phyloP scores from a whole-genome alignment of 2,329 filamentous ascomycete species.

The Ceratocystis lukuohia region DNA sequence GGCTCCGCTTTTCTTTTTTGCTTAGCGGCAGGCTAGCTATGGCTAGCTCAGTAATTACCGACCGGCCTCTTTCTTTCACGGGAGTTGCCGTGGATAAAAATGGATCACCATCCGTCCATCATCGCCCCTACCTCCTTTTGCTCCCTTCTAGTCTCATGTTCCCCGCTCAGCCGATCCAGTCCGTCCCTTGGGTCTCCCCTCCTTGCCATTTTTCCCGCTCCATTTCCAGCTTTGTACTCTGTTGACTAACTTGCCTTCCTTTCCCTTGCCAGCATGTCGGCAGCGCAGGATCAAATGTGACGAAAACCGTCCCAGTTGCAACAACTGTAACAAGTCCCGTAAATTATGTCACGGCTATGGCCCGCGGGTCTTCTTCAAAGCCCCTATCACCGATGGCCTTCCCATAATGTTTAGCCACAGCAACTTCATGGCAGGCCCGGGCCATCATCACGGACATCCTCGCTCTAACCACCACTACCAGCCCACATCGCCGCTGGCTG shows the following conservation, averaged over 20 bases:
- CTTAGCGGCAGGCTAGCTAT: background rate
- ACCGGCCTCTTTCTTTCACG: background rate
- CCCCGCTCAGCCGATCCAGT: too few species aligned
- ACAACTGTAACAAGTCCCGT: conserved; percentile 78
- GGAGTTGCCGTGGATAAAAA: background rate
- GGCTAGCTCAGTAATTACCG: too few species aligned
- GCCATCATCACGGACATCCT: conserved; percentile 26
- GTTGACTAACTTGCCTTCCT: background rate
- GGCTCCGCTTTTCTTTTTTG: background rate
- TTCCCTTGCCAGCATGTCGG: conserved; percentile 54
- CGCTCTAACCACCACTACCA: conserved; percentile 34
- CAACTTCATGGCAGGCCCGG: background rate
- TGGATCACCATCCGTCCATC: too few species aligned
- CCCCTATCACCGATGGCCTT: conserved; percentile 37
- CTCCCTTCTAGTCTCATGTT: too few species aligned
- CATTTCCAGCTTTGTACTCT: background rate
- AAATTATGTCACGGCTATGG: conserved; percentile 73
- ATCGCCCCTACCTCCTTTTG: too few species aligned
- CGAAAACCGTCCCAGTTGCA: conserved; percentile 70
- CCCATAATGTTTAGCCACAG: conserved; percentile 29
- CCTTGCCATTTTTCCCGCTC: background rate
- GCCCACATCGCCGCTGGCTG: conserved; percentile 4
- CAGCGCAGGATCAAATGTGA: conserved; percentile 95
- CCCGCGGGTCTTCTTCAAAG: conserved; percentile 67
- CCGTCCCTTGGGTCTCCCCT: background rate